Evolutionary conservation across 257 asterid genomes (phyloP).

Genomic region (Nicotiana knightiana): DNA sequence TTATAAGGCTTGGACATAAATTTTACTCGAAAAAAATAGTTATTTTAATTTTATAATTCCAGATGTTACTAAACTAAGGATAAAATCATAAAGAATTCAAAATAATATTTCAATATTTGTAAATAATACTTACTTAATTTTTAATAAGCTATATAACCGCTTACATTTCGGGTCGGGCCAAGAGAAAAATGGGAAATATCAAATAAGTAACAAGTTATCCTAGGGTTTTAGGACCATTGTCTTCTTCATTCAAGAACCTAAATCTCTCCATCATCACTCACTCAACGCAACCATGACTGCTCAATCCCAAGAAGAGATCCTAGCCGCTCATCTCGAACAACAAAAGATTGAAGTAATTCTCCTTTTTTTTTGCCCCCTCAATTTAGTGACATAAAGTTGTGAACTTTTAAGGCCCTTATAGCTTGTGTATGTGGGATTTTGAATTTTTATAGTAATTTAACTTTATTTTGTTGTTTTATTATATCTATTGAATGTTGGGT

Average conservation of each 20-base stretch:
- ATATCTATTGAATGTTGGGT: not conserved
- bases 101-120: too few relatives aligned
- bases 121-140: too few relatives aligned
- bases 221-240: conserved; percentile 10
- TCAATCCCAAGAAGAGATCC: conserved; percentile 46
- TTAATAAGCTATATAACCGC: too few relatives aligned
- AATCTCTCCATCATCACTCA: not conserved
- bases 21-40: too few relatives aligned
- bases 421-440: not conserved
- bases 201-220: not conserved
- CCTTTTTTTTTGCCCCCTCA: not conserved
- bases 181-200: not conserved
- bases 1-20: too few relatives aligned
- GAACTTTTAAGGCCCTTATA: too few relatives aligned
- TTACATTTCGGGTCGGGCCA: not conserved
- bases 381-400: not conserved
- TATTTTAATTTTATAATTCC: too few relatives aligned
- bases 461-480: not conserved
- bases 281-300: conserved; percentile 28
- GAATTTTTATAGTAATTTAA: not conserved
- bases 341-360: conserved; percentile 38
- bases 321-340: conserved; percentile 49
- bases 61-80: too few relatives aligned
- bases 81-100: too few relatives aligned
- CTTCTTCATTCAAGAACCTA: not conserved